phyloP scores from a whole-genome alignment of 1,139 yeast genomes.

The Yamadazyma kanchanaburiensis region DNA sequence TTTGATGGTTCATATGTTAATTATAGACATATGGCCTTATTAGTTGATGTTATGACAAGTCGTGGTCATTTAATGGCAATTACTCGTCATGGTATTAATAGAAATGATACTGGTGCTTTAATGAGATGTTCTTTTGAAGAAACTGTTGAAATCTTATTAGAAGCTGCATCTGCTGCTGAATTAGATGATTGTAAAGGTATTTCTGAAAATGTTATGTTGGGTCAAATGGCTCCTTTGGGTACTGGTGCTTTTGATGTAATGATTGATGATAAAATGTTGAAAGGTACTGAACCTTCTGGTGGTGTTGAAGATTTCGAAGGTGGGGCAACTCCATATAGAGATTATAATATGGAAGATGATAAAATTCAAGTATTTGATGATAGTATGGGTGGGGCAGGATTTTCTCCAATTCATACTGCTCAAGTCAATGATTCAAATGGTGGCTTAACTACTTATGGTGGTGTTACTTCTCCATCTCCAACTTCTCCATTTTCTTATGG shows the following conservation, averaged over 20 bases:
- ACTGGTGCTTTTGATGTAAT: constrained; percentile 97
- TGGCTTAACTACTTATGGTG: constrained; percentile 88
- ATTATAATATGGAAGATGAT: constrained; percentile 73
- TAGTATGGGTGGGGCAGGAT: constrained; percentile 84
- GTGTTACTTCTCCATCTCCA: constrained; percentile 55
- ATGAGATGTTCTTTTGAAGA: constrained; percentile 99
- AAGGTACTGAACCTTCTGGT: constrained; percentile 36
- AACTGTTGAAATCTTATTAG: constrained; percentile 94
- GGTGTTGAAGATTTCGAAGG: constrained; percentile 59
- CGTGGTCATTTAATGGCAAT: constrained; percentile 98
- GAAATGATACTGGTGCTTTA: constrained; percentile 97
- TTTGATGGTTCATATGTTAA: constrained; percentile 99
- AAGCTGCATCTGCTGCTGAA: constrained; percentile 98
- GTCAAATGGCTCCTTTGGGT: constrained; percentile 98
- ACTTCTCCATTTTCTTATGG: constrained; percentile 60
- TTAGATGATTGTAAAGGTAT: constrained; percentile 98
- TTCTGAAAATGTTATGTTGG: constrained; percentile 95
- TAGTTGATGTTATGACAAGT: constrained; percentile 98
- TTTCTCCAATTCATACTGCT: constrained; percentile 91
- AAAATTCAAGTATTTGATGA: constrained; percentile 67
- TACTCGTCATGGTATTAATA: constrained; percentile 98
- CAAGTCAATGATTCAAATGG: constrained; percentile 75
- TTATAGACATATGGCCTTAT: constrained; percentile 95
- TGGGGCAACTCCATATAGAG: constrained; percentile 92
- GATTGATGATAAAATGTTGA: constrained; percentile 87